Conservation (phyloP, 352 stramenopile species). For the Blastocystis sp. region DNA sequence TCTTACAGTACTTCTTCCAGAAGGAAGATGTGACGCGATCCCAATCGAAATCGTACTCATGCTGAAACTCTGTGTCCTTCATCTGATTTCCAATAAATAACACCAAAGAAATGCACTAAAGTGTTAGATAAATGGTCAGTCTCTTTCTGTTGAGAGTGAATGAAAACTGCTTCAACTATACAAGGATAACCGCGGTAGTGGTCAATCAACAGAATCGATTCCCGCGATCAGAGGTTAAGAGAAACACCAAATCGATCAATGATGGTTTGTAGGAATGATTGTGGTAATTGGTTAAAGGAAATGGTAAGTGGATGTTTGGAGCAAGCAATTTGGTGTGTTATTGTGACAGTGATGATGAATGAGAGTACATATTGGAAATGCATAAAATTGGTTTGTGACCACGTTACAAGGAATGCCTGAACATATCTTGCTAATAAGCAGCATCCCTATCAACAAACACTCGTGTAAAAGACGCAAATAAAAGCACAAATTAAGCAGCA, state of each 20-base stretch:
- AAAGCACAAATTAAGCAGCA: background rate
- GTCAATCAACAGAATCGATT: too few relatives aligned
- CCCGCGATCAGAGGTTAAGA: too few relatives aligned
- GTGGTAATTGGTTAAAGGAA: too few relatives aligned
- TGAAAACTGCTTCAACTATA: background rate
- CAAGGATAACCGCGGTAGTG: background rate
- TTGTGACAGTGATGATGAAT: too few relatives aligned
- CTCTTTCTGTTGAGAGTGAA: background rate
- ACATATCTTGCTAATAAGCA: background rate
- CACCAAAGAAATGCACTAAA: slow-evolving; percentile 48
- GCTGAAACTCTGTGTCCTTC: slow-evolving; percentile 42
- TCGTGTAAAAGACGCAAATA: background rate
- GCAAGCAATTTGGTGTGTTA: too few relatives aligned
- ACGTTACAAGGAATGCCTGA: background rate
- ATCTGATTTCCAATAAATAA: slow-evolving; percentile 18
- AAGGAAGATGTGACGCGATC: slow-evolving; percentile 44
- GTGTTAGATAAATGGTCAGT: slow-evolving; percentile 14
- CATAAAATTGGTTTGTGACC: background rate
- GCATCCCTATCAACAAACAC: background rate
- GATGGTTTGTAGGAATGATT: too few relatives aligned
- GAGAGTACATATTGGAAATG: too few relatives aligned
- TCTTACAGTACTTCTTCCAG: slow-evolving; percentile 52
- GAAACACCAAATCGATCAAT: too few relatives aligned
- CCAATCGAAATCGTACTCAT: slow-evolving; percentile 46
- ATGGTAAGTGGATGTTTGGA: too few relatives aligned